Base-by-base conservation (phyloP, 495 filamentous ascomycete genomes). In the Lepidopterella palustris region DNA sequence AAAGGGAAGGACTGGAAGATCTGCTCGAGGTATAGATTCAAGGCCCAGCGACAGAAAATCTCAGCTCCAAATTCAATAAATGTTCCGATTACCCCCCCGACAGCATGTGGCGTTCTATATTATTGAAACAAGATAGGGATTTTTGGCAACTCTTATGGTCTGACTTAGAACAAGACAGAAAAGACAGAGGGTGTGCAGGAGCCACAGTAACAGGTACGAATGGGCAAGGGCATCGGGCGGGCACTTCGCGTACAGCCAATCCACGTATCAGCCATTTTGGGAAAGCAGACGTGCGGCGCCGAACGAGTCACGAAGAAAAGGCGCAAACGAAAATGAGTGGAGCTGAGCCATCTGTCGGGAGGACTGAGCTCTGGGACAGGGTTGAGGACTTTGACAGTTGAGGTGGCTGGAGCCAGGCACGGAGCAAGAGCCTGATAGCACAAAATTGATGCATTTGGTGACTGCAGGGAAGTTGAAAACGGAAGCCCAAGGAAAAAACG, bases 1-100 rank as follows among this genome's bases (percentile, higher is more conserved):
- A 27, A 55, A 21, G 20, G 39, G 45, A 51, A 42, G 20, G 57
- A 64, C 48, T 45, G 35, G 45, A 60, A 52, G 57, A 32, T 60
- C 45, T 29, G 26, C 51, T 48, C 45, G 49, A 61, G 53, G 35
- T 56, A 61, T 50, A 50, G 18, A 15, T 50, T 11, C 47, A 50
- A 50, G 47, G 25, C 47, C 4, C 3, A 13, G 13, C 13, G 35
- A 42, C 18, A 11, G 35, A 42, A 11, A 42, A 42, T 42, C 35
- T 4, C 35, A 10, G 35, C 35, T 42, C 3, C 2, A 42, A 13
- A 42, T 15, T 42, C 35, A 42, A 42, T 42, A 42, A 42, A 15
- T 42, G 2, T 42, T 42, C 35, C 35, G 2, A 13, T 11, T 15
- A 42, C 35, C 13, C 35, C 35, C 31, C 35, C 35, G 24, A 21